Percentiles rank a stretch among this genome's conserved stretches.
phyloP scores from a whole-genome alignment of 2,329 filamentous ascomycete genomes.

The Paracamarosporium sp. region DNA sequence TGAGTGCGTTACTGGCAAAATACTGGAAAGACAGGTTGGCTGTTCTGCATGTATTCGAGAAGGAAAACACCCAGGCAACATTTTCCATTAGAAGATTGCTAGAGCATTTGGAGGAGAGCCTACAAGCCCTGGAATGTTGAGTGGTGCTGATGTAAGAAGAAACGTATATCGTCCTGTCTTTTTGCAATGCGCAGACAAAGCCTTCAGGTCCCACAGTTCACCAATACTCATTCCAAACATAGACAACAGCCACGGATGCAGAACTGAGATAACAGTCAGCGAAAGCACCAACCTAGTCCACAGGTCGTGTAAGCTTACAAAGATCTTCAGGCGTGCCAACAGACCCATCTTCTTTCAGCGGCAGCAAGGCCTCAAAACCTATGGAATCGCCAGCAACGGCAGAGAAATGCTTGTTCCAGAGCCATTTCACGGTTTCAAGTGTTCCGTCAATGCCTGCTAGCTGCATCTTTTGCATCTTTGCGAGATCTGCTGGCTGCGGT shows the following conservation, averaged over 20 bases:
- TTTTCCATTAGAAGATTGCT: slow-evolving; percentile 15
- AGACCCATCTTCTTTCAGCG: slow-evolving; percentile 16
- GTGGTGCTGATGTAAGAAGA: slow-evolving; percentile 63
- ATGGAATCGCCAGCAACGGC: slow-evolving; percentile 68
- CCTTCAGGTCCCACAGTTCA: slow-evolving; percentile 42
- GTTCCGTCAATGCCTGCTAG: slow-evolving; percentile 16
- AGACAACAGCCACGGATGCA: slow-evolving; percentile 31
- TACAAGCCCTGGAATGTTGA: slow-evolving; percentile 51
- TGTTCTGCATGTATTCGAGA: no score
- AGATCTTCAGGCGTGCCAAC: slow-evolving; percentile 5
- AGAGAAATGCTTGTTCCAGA: slow-evolving; percentile 69
- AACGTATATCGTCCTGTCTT: slow-evolving; percentile 32
- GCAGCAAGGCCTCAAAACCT: slow-evolving; percentile 63
- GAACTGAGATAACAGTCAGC: slow-evolving; percentile 1
- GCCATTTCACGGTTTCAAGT: slow-evolving; percentile 61
- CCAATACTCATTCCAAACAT: slow-evolving; percentile 37
- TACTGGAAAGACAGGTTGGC: no score
- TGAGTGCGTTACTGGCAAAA: no score
- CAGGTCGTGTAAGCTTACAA: neutral
- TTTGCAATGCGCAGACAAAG: slow-evolving; percentile 34
- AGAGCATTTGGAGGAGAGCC: slow-evolving; percentile 23
- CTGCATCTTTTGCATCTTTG: slow-evolving; percentile 12
- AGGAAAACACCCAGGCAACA: no score
- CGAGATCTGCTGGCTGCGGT: slow-evolving; percentile 13
- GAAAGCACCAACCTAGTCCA: neutral